Evolutionary conservation across 768 basidiomycete species (phyloP).

Genomic region (Boletus rubescentipes): DNA sequence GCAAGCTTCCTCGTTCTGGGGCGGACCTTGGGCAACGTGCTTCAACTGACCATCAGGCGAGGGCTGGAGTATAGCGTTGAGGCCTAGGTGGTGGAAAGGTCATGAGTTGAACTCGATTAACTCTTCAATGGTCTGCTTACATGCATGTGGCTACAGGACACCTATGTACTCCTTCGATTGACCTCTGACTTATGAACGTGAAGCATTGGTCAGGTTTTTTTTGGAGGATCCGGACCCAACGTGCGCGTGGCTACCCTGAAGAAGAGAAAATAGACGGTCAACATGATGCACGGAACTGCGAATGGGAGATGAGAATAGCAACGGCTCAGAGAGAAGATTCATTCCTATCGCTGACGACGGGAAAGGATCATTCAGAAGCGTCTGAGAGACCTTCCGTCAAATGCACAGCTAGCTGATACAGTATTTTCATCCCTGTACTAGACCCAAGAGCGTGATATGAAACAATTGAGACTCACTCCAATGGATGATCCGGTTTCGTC

Average conservation of each 20-base stretch:
- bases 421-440: constrained; percentile 18
- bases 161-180: background rate
- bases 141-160: background rate
- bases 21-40: constrained; percentile 13
- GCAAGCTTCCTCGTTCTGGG: constrained; percentile 10
- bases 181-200: background rate
- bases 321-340: constrained; percentile 37
- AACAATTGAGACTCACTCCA: constrained; percentile 6
- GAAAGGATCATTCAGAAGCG: constrained; percentile 30
- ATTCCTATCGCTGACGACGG: constrained; percentile 12
- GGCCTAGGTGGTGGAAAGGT: background rate
- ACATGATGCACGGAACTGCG: background rate
- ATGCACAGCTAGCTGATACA: constrained; percentile 22
- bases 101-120: background rate
- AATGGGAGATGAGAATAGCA: background rate
- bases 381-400: constrained; percentile 28
- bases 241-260: background rate
- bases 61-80: background rate
- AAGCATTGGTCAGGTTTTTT: background rate
- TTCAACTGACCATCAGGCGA: constrained; percentile 1
- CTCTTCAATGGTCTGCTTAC: background rate
- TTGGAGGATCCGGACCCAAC: background rate
- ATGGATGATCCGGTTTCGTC: background rate
- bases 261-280: constrained; percentile 10
- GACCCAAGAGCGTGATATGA: background rate